phyloP scores from a whole-genome alignment of 306 rosid genomes.

The Begonia peltatifolia region DNA sequence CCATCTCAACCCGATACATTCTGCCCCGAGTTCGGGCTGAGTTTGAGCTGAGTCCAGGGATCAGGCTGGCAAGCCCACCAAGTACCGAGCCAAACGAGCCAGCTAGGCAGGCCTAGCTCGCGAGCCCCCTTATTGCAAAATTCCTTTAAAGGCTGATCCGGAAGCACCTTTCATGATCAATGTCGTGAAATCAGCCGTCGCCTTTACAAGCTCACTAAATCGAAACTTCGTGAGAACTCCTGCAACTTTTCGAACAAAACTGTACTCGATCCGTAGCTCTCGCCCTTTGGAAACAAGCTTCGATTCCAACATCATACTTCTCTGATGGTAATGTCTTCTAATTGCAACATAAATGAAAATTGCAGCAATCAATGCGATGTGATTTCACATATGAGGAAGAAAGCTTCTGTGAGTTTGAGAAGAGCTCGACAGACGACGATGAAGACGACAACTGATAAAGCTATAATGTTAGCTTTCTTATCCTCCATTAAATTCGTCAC shows the following conservation, averaged over 20 bases:
- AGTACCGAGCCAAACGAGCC: too few species aligned
- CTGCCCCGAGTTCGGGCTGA: too few species aligned
- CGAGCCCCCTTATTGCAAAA: too few species aligned
- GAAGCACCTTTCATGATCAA: slow-evolving; percentile 68
- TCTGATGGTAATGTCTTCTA: too few species aligned
- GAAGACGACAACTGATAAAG: slow-evolving; percentile 19
- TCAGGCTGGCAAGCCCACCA: too few species aligned
- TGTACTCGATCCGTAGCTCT: slow-evolving; percentile 31
- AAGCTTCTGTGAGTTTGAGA: slow-evolving; percentile 23
- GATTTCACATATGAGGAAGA: too few species aligned
- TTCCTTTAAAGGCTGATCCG: slow-evolving; percentile 66
- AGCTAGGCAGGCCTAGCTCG: too few species aligned
- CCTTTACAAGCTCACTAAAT: slow-evolving; percentile 69
- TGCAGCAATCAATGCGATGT: slow-evolving; percentile 35
- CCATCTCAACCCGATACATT: too few species aligned
- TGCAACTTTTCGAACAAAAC: slow-evolving; percentile 72
- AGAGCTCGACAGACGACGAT: slow-evolving; percentile 32
- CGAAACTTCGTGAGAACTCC: slow-evolving; percentile 70
- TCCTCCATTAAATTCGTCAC: slow-evolving; percentile 46
- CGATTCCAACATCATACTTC: too few species aligned
- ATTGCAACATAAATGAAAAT: slow-evolving; percentile 19
- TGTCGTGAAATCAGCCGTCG: slow-evolving; percentile 53
- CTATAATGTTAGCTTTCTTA: slow-evolving; percentile 33
- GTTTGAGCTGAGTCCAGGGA: too few species aligned
- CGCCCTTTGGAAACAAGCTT: too few species aligned